Evolutionary conservation across 2,329 filamentous ascomycete genomes (phyloP).

Genomic region (Monascus ruber): DNA sequence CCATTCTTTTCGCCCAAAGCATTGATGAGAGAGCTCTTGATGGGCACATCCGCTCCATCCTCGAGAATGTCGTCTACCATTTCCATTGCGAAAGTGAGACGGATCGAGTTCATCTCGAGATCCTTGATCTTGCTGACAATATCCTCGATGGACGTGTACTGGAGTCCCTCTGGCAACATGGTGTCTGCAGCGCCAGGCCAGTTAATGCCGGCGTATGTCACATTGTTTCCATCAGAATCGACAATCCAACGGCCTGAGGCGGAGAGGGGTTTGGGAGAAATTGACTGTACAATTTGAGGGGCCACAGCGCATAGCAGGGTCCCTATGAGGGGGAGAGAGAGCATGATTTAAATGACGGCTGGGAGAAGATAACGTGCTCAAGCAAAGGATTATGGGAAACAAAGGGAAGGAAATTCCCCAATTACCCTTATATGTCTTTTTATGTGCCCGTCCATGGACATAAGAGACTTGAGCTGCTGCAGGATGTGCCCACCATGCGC

Average conservation of each 20-base stretch:
- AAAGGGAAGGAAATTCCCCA: too few species aligned
- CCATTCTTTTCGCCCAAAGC: slow-evolving; percentile 30
- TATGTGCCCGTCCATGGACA: too few species aligned
- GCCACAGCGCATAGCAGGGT: too few species aligned
- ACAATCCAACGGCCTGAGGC: slow-evolving; percentile 29
- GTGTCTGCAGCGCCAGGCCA: slow-evolving; percentile 21
- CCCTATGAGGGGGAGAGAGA: too few species aligned
- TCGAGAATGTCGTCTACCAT: slow-evolving; percentile 33
- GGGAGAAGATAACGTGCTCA: too few species aligned
- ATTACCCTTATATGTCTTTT: too few species aligned
- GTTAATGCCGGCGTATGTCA: slow-evolving; percentile 21
- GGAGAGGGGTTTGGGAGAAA: slow-evolving; percentile 7
- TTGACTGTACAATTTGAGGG: too few species aligned
- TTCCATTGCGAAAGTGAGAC: slow-evolving; percentile 32
- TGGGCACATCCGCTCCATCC: slow-evolving; percentile 26
- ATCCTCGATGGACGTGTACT: slow-evolving; percentile 17
- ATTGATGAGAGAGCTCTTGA: slow-evolving; percentile 29
- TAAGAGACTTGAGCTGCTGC: too few species aligned
- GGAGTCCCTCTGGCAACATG: slow-evolving; percentile 22
- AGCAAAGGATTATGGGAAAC: too few species aligned
- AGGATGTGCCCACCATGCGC: too few species aligned
- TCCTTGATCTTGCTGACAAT: slow-evolving; percentile 17
- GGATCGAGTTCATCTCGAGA: slow-evolving; percentile 22
- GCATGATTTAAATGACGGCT: too few species aligned
- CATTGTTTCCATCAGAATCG: slow-evolving; percentile 20